Base-by-base conservation (phyloP, 2,329 filamentous ascomycete genomes). In the Neofusicoccum laricinum region DNA sequence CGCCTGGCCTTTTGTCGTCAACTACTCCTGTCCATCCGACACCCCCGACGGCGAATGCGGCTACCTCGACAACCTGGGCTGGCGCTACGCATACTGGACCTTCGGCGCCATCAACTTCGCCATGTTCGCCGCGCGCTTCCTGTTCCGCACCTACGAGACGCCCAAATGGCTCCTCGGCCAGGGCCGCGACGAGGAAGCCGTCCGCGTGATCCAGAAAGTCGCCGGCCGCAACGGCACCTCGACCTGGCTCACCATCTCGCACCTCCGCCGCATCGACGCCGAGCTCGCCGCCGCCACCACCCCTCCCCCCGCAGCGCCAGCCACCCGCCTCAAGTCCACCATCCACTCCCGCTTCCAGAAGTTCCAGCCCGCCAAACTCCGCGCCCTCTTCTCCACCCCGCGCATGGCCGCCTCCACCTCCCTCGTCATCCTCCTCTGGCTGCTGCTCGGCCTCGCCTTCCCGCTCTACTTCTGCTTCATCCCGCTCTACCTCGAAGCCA, bases 101-200 rank as follows among this genome's bases (percentile, higher is more conserved):
- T 70, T 80, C 7, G 78, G 78, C 1, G 71, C 71, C 1, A 72
- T 75, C 45, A 80, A 78, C 0, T 66, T 80, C 1, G 61, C 74
- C 19, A 72, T 81, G 19, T 87, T 85, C 46, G 71, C 87, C 51
- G 69, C 83, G 1, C 83, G 86, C 21, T 80, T 83, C 1, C 70
- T 86, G 41, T 82, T 88, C 68, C 75, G 77, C 5, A 82, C 88
- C 48, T 80, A 80, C 66, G 85, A 88, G 68, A 86, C 85, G 2
- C 86, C 86, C 1, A 88, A 88, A 69, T 88, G 84, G 68, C 77
- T 86, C 5, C 75, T 88, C 11, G 82, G 80, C 48, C 76, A 79
- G 11, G 85, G 85, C 14, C 73, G 79, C 21, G 85, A 88, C 53
- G 80, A 74, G 1, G 77, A 82, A 64, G 80, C 86, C 0, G 79